These are phyloP conservation scores for Clarkia xantiana DNA, from an alignment of 345 rosid genomes.

Conservation along the genomic window DNA sequence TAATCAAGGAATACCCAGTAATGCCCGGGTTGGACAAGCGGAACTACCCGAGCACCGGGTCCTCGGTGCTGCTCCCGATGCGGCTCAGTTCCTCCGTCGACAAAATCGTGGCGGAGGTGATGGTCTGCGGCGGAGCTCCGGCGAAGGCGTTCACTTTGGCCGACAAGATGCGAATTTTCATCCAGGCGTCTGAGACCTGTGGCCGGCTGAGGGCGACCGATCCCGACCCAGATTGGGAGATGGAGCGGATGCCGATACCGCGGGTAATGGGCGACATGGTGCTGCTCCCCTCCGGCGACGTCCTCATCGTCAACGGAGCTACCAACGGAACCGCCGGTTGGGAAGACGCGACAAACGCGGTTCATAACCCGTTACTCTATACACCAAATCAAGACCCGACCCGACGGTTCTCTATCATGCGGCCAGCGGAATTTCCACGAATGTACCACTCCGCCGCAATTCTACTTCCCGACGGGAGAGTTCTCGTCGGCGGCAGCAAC, in stretches of 20 bases:
- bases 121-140: slow-evolving; percentile 72
- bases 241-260: slow-evolving; percentile 73
- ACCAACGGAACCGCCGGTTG: slow-evolving; percentile 74
- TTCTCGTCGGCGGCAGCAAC: slow-evolving; percentile 81
- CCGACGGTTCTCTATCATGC: slow-evolving; percentile 39
- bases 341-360: slow-evolving; percentile 55
- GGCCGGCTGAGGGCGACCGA: slow-evolving; percentile 56
- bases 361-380: slow-evolving; percentile 55
- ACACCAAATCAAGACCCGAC: slow-evolving; percentile 27
- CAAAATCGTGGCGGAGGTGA: slow-evolving; percentile 36
- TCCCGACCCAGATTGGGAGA: slow-evolving; percentile 45
- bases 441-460: slow-evolving; percentile 74
- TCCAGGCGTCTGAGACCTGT: slow-evolving; percentile 51
- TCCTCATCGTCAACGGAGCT: slow-evolving; percentile 61
- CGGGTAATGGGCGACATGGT: slow-evolving; percentile 71
- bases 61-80: slow-evolving; percentile 69
- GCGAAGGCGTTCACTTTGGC: slow-evolving; percentile 37
- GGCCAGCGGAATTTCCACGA: slow-evolving; percentile 34
- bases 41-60: slow-evolving; percentile 72
- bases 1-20: slow-evolving; percentile 42
- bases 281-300: slow-evolving; percentile 42
- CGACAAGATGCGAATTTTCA: slow-evolving; percentile 18
- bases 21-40: slow-evolving; percentile 57
- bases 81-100: slow-evolving; percentile 10
- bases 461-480: slow-evolving; percentile 61